phyloP scores from a whole-genome alignment of 2,329 filamentous ascomycete species.

The Colletotrichum sp. region DNA sequence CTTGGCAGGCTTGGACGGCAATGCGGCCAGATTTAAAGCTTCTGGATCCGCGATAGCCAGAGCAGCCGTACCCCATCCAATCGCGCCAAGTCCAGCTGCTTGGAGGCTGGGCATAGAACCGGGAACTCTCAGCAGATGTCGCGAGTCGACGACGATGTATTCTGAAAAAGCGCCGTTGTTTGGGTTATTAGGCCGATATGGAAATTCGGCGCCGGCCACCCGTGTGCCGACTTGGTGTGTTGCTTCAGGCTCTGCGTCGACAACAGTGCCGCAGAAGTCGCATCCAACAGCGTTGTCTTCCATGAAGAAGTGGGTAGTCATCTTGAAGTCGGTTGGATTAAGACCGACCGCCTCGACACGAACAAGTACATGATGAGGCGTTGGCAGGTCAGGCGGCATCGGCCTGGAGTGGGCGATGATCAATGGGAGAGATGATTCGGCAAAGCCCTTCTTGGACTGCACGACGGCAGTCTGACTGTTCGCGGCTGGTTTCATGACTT shows the following conservation, averaged over 20 bases:
- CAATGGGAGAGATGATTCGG: background rate
- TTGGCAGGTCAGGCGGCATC: background rate
- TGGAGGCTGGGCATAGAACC: background rate
- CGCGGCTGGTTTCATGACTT: background rate
- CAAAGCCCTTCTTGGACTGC: background rate
- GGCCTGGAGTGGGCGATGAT: background rate
- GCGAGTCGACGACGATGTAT: background rate
- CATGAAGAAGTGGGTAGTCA: conserved; percentile 22
- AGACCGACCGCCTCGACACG: conserved; percentile 28
- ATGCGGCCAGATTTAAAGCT: background rate
- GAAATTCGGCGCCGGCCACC: conserved; percentile 19
- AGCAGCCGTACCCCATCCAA: background rate
- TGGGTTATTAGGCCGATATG: background rate
- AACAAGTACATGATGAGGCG: background rate
- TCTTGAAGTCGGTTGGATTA: background rate
- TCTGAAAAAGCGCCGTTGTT: background rate
- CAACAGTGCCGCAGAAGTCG: conserved; percentile 29
- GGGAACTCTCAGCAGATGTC: background rate
- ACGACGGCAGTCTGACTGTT: background rate
- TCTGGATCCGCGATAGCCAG: background rate
- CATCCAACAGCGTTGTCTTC: conserved; percentile 21
- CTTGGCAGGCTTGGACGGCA: background rate
- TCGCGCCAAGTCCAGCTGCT: background rate
- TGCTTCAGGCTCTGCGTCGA: background rate
- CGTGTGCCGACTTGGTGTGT: background rate